Percentiles rank a stretch among this genome's conserved stretches.
phyloP scores from a whole-genome alignment of 164 flowering plant species.

The Dillenia turbinata region DNA sequence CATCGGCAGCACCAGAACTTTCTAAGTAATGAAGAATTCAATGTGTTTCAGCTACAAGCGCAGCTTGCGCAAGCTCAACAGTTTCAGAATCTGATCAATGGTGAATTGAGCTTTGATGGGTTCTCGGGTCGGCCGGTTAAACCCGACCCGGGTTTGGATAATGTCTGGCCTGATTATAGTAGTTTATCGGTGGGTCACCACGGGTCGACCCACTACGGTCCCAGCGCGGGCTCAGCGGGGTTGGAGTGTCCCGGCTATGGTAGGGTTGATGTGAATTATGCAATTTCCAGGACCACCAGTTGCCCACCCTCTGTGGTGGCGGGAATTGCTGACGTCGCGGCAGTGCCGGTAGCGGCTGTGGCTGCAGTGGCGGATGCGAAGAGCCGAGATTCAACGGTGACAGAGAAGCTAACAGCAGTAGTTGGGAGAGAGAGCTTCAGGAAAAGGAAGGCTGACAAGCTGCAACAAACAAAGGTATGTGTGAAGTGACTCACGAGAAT shows the following conservation, averaged over 20 bases:
- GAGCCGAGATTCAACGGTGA: constrained; percentile 7
- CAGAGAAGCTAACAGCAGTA: constrained; percentile 27
- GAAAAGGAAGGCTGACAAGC: constrained; percentile 63
- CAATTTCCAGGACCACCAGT: constrained; percentile 34
- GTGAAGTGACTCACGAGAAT: not conserved
- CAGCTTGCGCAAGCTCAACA: constrained; percentile 16
- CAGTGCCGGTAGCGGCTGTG: not conserved
- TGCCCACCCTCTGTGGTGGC: constrained; percentile 30
- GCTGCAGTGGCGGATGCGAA: constrained; percentile 11
- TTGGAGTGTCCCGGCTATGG: constrained; percentile 20
- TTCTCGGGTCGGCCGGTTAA: constrained; percentile 27
- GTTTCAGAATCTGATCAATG: constrained; percentile 19
- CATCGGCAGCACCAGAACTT: constrained; percentile 18
- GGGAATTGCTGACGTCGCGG: not conserved
- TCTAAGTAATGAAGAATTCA: constrained; percentile 26
- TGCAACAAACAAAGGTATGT: constrained; percentile 39
- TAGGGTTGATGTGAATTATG: constrained; percentile 17
- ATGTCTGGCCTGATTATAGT: constrained; percentile 45
- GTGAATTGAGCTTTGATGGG: constrained; percentile 25
- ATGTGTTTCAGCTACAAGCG: constrained; percentile 15
- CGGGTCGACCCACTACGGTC: constrained; percentile 1
- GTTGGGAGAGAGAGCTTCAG: constrained; percentile 44
- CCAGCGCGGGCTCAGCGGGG: constrained; percentile 6
- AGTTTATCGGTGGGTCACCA: constrained; percentile 3
- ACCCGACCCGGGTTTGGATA: constrained; percentile 44